A percentile compares a stretch with the other conserved stretches of the same genome.
These are phyloP conservation scores for Pseudopithomyces chartarum DNA, from an alignment of 2,329 filamentous ascomycete species.

Conservation along the genomic window DNA sequence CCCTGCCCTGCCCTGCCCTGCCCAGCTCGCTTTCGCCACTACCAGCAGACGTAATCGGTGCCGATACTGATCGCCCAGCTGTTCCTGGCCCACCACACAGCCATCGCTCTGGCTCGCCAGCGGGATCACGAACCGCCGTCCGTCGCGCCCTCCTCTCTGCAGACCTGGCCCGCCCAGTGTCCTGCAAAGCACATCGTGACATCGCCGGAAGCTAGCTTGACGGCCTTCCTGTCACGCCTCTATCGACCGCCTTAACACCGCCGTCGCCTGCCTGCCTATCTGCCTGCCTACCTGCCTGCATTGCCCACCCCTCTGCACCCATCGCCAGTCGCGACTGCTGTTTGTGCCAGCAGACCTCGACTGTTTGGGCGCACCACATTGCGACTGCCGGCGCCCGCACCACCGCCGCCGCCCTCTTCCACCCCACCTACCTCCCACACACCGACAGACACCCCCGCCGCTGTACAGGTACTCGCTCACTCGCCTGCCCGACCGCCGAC, in stretches of 20 bases:
- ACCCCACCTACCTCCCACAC: slow-evolving; percentile 8
- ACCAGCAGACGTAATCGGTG: slow-evolving; percentile 6
- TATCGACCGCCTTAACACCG: slow-evolving; percentile 51
- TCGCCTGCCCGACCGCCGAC: slow-evolving; percentile 43
- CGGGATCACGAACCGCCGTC: slow-evolving; percentile 38
- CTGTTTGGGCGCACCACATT: slow-evolving; percentile 22
- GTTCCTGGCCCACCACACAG: slow-evolving; percentile 15
- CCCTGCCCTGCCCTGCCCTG: slow-evolving; percentile 9
- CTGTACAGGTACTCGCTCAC: slow-evolving; percentile 6
- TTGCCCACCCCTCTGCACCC: slow-evolving; percentile 8
- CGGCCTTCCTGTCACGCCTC: slow-evolving; percentile 51
- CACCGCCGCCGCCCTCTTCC: slow-evolving; percentile 23
- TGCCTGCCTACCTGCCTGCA: slow-evolving; percentile 12
- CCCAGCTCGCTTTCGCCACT: slow-evolving; percentile 9
- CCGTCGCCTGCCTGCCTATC: slow-evolving; percentile 16
- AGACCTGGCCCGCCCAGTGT: slow-evolving; percentile 31
- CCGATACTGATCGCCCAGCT: background rate
- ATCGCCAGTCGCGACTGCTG: slow-evolving; percentile 17
- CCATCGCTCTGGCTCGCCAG: slow-evolving; percentile 48
- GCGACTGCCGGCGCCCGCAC: slow-evolving; percentile 15
- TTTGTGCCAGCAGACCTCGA: slow-evolving; percentile 14
- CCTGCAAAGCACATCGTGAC: slow-evolving; percentile 42
- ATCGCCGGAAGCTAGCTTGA: slow-evolving; percentile 50
- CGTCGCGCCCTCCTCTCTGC: slow-evolving; percentile 36
- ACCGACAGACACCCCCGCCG: slow-evolving; percentile 14